Base-by-base conservation (phyloP, 2,329 filamentous ascomycete genomes). In the Colletotrichum lindemuthianum region DNA sequence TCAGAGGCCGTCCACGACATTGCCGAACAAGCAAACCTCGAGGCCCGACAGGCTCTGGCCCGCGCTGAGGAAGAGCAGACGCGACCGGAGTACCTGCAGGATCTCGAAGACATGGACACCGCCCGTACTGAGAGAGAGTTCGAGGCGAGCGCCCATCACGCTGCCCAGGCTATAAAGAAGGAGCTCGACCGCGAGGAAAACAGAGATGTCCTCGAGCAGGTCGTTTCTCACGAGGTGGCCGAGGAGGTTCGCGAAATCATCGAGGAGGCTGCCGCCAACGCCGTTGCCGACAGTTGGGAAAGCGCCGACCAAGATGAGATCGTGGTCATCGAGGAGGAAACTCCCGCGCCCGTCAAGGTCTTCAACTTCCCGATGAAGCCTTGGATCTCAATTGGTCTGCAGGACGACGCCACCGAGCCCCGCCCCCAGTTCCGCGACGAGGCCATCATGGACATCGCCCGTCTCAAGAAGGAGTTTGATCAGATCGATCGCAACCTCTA, bases 341-440 rank as follows among this genome's bases (percentile, higher is more conserved):
- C 88, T 55, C 78, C 86, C 4, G 80, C 84, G 49, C 84, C 88
- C 33, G 88, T 97, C 69, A 90, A 87, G 74, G 94, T 98, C 50
- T 96, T 92, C 81, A 97, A 97, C 77, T 97, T 99, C 76, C 96
- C 96, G 13, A 93, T 99, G 90, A 92, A 91, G 77, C 96, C 96
- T 4, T 99, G 96, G 84, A 94, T 97, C 69, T 91, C 94, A 16
- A 96, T 99, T 73, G 89, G 87, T 11, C 86, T 98, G 71, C 82
- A 88, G 74, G 81, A 86, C 68, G 77, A 83, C 66, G 78, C 84
- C 65, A 78, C 85, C 12, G 82, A 88, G 63, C 76, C 83, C 33
- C 85, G 86, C 13, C 84, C 90, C 4, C 79, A 84, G 54, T 90
- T 98, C 76, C 89, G 90, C 41, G 88, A 92, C 61, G 91, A 95